Percentiles rank a stretch among this genome's conserved stretches.
Evolutionary conservation across 2,329 filamentous ascomycete species (phyloP).

Genomic region (Aspergillus quadrilineatus): DNA sequence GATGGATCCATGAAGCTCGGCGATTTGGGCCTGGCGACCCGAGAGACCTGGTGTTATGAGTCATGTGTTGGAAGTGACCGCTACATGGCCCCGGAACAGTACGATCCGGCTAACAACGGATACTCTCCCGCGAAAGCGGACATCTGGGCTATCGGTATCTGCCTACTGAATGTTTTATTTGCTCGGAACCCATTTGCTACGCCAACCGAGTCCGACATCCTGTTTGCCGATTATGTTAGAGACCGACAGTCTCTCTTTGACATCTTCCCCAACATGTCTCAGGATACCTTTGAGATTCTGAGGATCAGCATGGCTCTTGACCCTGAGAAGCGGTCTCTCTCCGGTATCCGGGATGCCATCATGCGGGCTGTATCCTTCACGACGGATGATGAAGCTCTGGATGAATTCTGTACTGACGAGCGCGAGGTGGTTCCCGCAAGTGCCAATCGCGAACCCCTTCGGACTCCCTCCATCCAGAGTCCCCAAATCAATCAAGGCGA

Average conservation of each 20-base stretch:
- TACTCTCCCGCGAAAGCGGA: constrained; percentile 94
- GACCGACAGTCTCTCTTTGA: constrained; percentile 97
- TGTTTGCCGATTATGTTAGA: constrained; percentile 89
- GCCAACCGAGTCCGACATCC: constrained; percentile 82
- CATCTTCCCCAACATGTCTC: constrained; percentile 97
- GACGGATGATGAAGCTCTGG: constrained; percentile 82
- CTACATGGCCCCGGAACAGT: constrained; percentile 99
- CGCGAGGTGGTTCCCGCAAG: constrained; percentile 72
- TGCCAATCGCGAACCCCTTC: constrained; percentile 89
- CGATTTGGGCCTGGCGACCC: constrained; percentile 91
- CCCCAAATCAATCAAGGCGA: constrained; percentile 72
- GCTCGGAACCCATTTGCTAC: constrained; percentile 93
- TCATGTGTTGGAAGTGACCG: constrained; percentile 94
- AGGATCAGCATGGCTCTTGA: constrained; percentile 88
- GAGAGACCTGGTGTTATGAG: constrained; percentile 86
- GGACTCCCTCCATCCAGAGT: constrained; percentile 91
- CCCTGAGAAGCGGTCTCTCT: constrained; percentile 80
- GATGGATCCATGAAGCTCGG: constrained; percentile 91
- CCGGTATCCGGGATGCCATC: constrained; percentile 74
- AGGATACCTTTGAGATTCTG: constrained; percentile 94
- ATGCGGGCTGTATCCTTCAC: constrained; percentile 85
- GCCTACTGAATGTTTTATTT: constrained; percentile 93
- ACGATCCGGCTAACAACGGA: constrained; percentile 79
- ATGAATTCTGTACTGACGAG: constrained; percentile 89
- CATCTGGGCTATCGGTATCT: constrained; percentile 96